A percentile compares a stretch with the other conserved stretches of the same genome.
Conservation (phyloP, 2,329 filamentous ascomycete genomes). For the Monosporascus sp. region DNA sequence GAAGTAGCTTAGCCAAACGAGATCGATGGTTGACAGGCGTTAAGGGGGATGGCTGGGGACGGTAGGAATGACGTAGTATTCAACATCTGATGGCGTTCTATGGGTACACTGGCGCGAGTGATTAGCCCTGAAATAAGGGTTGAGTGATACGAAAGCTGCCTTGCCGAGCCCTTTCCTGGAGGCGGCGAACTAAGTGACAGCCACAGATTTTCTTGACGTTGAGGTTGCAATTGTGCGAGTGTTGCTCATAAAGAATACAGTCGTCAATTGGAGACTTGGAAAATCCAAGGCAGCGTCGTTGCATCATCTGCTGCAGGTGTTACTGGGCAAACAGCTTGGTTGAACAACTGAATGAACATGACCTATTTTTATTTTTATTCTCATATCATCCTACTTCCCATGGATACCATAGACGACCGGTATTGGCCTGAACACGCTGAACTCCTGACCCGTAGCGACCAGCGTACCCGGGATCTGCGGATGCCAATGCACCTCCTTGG, state of each 20-base stretch:
- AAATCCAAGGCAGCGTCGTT: too few relatives aligned
- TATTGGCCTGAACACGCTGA: constrained; percentile 81
- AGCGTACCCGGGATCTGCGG: constrained; percentile 87
- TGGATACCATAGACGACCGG: constrained; percentile 55
- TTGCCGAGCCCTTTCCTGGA: too few relatives aligned
- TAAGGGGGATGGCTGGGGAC: background rate
- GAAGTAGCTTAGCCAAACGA: background rate
- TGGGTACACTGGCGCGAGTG: too few relatives aligned
- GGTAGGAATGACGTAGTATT: background rate
- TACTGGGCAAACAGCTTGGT: too few relatives aligned
- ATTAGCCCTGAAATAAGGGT: too few relatives aligned
- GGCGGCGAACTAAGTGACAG: too few relatives aligned
- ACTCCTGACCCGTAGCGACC: constrained; percentile 85
- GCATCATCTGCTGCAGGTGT: too few relatives aligned
- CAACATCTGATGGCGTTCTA: too few relatives aligned
- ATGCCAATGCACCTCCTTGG: constrained; percentile 97
- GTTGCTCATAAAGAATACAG: too few relatives aligned
- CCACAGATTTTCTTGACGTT: background rate
- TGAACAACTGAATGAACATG: background rate
- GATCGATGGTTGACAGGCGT: too few relatives aligned
- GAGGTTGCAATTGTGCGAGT: background rate
- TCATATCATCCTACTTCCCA: constrained; percentile 16
- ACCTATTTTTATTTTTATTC: background rate
- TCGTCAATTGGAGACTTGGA: too few relatives aligned
- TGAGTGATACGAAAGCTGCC: too few relatives aligned